Percentiles rank a stretch among this genome's conserved stretches.
phyloP scores from a whole-genome alignment of 225 moss, liverwort and hornwort species.

The Pleurozium schreberi region DNA sequence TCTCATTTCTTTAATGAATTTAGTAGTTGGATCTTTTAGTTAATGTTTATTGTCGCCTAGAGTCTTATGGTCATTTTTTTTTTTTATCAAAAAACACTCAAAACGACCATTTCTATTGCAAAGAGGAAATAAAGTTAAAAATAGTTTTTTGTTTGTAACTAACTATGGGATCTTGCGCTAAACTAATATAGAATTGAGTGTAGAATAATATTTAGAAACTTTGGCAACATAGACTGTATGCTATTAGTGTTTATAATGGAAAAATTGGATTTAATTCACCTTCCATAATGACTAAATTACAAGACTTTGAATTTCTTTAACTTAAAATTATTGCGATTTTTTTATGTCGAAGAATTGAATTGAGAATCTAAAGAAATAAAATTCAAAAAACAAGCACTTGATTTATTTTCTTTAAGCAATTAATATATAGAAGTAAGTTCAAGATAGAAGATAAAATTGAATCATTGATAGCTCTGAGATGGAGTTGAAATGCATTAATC shows the following conservation, averaged over 20 bases:
- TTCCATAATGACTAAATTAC: background rate
- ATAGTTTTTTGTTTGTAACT: background rate
- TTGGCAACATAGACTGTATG: background rate
- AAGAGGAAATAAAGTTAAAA: background rate
- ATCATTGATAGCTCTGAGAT: background rate
- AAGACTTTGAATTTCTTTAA: background rate
- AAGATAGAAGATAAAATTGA: background rate
- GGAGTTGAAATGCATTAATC: background rate
- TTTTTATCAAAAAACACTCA: background rate
- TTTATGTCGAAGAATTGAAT: background rate
- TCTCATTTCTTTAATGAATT: background rate
- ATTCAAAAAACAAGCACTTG: background rate
- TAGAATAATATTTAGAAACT: background rate
- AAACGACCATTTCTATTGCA: background rate
- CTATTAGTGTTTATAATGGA: background rate
- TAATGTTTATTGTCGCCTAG: no score
- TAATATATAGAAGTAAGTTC: background rate
- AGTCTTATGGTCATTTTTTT: background rate
- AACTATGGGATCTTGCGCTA: background rate
- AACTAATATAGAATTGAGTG: background rate
- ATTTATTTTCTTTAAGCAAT: background rate
- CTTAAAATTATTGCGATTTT: background rate
- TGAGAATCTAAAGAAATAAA: background rate
- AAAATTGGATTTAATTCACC: accelerated
- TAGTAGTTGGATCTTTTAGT: background rate